These are phyloP conservation scores for Rauvolfia tetraphylla DNA, from an alignment of 257 asterid species.

Conservation along the genomic window DNA sequence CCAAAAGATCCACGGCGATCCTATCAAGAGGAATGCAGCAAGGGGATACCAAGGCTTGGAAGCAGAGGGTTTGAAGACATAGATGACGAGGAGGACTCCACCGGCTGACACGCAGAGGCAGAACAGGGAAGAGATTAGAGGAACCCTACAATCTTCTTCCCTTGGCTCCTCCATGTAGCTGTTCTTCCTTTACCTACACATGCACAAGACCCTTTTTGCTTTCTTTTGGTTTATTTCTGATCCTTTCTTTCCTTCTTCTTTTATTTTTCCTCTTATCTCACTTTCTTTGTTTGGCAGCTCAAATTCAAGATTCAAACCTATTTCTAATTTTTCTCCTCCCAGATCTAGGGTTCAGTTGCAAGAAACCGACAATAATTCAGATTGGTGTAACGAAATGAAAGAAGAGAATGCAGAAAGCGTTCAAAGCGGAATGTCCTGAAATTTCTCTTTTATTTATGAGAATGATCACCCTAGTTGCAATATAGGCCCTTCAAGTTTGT, in stretches of 20 bases:
- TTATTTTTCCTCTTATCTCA: background rate
- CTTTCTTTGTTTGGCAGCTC: background rate
- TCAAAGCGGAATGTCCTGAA: background rate
- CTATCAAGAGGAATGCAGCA: constrained; percentile 57
- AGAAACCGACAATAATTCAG: background rate
- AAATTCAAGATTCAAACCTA: background rate
- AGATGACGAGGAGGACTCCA: constrained; percentile 52
- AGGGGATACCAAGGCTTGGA: constrained; percentile 63
- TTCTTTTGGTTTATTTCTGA: background rate
- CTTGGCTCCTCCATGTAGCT: constrained; percentile 31
- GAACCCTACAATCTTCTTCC: constrained; percentile 57
- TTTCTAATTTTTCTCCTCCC: background rate
- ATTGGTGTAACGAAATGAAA: background rate
- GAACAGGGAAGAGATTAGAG: constrained; percentile 48
- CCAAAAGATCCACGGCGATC: constrained; percentile 78
- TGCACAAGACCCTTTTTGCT: background rate
- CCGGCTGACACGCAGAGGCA: constrained; percentile 55
- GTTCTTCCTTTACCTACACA: background rate
- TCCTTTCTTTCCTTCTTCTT: background rate
- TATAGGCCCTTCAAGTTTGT: too few relatives aligned
- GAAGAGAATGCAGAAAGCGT: background rate
- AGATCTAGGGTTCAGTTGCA: constrained; percentile 1
- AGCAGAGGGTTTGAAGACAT: constrained; percentile 40
- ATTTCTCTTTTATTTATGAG: background rate
- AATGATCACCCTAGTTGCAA: background rate